These are phyloP conservation scores for Grammothele lineata DNA, from an alignment of 768 basidiomycete species.

Conservation along the genomic window DNA sequence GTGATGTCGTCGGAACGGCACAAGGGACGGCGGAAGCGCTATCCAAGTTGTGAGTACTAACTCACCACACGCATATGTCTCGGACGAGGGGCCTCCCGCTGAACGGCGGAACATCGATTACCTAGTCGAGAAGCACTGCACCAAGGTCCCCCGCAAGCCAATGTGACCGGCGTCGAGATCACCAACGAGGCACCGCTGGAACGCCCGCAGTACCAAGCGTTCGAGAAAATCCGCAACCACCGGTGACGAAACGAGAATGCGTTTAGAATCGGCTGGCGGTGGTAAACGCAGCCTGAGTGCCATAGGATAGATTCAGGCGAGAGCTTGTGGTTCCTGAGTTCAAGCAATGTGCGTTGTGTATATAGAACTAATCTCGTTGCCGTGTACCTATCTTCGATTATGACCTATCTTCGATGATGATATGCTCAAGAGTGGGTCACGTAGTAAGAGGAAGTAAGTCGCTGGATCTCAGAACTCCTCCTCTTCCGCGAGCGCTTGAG, in stretches of 20 bases:
- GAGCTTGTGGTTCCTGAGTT: too few relatives aligned
- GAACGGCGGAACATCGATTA: not conserved
- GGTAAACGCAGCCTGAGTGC: not conserved
- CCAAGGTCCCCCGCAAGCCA: constrained; percentile 12
- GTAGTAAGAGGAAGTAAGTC: too few relatives aligned
- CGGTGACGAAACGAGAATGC: too few relatives aligned
- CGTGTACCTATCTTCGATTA: too few relatives aligned
- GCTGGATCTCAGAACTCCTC: too few relatives aligned
- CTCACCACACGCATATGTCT: not conserved
- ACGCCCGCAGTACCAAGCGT: constrained; percentile 8
- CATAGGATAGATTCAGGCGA: not conserved
- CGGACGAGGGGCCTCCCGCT: not conserved
- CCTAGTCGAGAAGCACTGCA: constrained; percentile 15
- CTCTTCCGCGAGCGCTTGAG: too few relatives aligned
- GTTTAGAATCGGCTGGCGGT: too few relatives aligned
- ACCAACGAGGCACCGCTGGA: constrained; percentile 12
- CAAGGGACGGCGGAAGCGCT: constrained; percentile 14
- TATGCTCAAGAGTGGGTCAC: too few relatives aligned
- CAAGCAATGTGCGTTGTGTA: too few relatives aligned
- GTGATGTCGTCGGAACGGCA: constrained; percentile 18
- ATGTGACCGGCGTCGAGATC: constrained; percentile 14
- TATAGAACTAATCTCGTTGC: too few relatives aligned
- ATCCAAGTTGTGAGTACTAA: constrained; percentile 14
- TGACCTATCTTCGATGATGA: too few relatives aligned
- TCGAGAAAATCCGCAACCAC: constrained; percentile 13